Conservation (phyloP, 192 early-diverging fungal species). For the Linnemannia elongata region DNA sequence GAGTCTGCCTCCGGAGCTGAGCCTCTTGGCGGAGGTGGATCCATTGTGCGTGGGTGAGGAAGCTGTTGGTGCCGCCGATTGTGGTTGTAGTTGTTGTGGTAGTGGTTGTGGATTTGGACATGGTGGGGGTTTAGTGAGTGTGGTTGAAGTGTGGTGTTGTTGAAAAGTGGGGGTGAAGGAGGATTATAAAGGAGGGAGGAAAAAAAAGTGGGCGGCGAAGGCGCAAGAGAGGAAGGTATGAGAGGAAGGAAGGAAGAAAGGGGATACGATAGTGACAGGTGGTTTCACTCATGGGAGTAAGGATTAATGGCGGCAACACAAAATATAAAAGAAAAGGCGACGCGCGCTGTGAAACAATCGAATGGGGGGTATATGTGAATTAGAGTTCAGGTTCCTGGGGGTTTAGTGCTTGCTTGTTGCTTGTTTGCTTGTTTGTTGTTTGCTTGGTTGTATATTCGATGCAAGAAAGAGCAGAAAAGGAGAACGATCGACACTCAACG, state of each 20-base stretch:
- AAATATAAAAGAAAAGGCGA: slow-evolving; percentile 1
- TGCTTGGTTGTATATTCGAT: background rate
- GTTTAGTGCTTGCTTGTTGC: background rate
- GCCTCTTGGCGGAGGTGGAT: slow-evolving; percentile 35
- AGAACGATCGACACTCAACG: too few species aligned
- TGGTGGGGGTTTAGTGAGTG: background rate
- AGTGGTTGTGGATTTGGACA: background rate
- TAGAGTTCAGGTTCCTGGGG: background rate
- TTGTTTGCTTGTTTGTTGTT: background rate
- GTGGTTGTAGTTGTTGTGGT: background rate
- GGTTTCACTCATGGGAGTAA: too few species aligned
- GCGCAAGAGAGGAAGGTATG: background rate
- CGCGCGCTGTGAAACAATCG: background rate
- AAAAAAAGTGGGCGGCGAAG: background rate
- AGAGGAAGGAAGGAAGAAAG: background rate
- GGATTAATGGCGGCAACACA: background rate
- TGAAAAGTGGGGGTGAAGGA: background rate
- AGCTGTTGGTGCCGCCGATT: background rate
- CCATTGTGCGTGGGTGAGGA: slow-evolving; percentile 13
- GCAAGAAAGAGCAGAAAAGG: too few species aligned
- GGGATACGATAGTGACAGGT: too few species aligned
- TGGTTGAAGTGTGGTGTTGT: background rate
- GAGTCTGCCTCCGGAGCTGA: slow-evolving; percentile 25
- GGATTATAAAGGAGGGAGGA: background rate
- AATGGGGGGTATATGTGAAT: background rate